Conservation (phyloP, 345 rosid genomes). For the Eucalyptus fibrosa region DNA sequence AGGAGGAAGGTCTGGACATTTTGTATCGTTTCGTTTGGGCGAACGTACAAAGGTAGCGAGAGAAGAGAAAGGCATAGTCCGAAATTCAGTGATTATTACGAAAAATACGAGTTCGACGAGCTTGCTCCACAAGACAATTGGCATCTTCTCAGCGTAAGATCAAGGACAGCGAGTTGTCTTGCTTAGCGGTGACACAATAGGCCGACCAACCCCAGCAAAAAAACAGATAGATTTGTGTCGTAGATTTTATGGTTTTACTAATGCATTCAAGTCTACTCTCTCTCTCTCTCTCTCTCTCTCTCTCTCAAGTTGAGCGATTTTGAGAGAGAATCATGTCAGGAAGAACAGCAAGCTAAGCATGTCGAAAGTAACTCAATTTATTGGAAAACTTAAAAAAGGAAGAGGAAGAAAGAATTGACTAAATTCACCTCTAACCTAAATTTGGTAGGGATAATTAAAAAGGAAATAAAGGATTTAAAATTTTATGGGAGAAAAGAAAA, state of each 20-base stretch:
- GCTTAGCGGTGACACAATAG: neutral
- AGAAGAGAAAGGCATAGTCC: neutral
- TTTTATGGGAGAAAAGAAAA: neutral
- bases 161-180: neutral
- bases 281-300: neutral
- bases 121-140: neutral
- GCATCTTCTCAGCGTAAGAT: neutral
- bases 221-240: no score
- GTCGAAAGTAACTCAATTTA: no score
- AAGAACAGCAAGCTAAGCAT: no score
- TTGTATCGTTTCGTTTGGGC: neutral
- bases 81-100: neutral
- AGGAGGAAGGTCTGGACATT: neutral
- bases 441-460: neutral
- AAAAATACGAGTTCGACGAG: no score
- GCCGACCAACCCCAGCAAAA: no score
- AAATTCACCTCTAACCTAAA: no score
- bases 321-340: neutral
- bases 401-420: neutral
- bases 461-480: no score
- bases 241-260: neutral
- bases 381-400: neutral
- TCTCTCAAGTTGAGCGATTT: neutral
- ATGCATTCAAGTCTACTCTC: neutral
- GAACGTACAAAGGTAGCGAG: neutral